Base-by-base conservation (phyloP, 257 asterid species). In the Linaria vulgaris region DNA sequence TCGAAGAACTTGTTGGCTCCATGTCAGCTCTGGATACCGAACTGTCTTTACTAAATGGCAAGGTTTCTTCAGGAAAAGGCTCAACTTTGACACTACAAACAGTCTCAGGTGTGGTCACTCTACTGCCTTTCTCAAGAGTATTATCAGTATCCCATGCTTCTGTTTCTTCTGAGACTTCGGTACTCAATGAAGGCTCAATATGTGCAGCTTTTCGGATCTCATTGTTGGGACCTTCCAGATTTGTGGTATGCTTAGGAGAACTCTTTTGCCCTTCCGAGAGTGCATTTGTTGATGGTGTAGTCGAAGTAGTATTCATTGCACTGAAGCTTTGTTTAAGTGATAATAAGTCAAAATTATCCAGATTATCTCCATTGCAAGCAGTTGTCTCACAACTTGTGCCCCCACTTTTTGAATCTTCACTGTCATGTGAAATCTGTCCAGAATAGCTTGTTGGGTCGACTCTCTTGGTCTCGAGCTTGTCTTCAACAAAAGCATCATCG, bases 381-480 rank as follows among this genome's bases (percentile, higher is more conserved):
- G 84, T 74, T 19, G 86, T 76, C 83, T 69, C 90, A 25, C 78
- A 78, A 64, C 76, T 73, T 0, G 86, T 74, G 68, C 72, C 87
- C 66, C 84, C 78, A 37, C 92, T 80, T 63, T 79, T 85, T 7
- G 97, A 85, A 76, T 88, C 97, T 56, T 80, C 88, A 19, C 90
- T 81, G 76, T 78, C 88, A 21, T 71, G 80, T 24, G 84, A 81
- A 39, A 82, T 79, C 76, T 71, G 84, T 9, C 83, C 81, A 7
- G 95, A 84, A 64, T 76, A 84, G 80, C 90, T 82, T n/a, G 90
- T 84, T 34, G 85, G 94, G 69, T 88, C 94, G 51, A 88, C 94
- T 64, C 94, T 75, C 75, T 84, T 88, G 6, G 95, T 82, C 82
- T 84, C 85, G 9, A 76, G 95, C 61, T 61, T 74, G 63, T 76